Evolutionary conservation across 2,329 filamentous ascomycete genomes (phyloP), one percentile per base, ranked within the genome.

Genomic region (Xylariales sp.): DNA sequence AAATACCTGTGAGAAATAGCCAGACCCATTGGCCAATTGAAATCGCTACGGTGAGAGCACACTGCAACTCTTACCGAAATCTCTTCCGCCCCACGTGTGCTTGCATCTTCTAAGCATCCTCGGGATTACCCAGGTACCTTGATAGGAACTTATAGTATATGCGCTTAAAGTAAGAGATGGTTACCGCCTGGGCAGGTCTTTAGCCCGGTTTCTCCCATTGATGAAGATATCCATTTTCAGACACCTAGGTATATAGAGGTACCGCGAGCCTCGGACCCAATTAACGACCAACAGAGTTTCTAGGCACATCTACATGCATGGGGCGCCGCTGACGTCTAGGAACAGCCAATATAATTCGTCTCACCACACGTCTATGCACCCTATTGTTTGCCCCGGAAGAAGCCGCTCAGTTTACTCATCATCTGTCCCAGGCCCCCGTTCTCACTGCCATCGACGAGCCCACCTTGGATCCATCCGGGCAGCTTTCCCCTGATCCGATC

Each of bases 391-490:
- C 78, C 80, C 65, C 85, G 81, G 74, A 91, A 91, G 73, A 91
- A 92, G 0, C 75, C 76, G 9, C 83, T 83, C 71, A 90, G 74
- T 6, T 81, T 81, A 1, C 84, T 84, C 87, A 91, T 89, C 75
- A 91, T 77, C 68, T 84, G 84, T 23, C 84, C 84, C 72, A 91
- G 80, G 5, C 83, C 83, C 70, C 81, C 83, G 39, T 82, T 79
- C 75, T 86, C 81, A 72, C 85, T 81, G 16, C 81, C 83, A 63
- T 77, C 73, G 58, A 83, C 80, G 78, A 97, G 80, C 43, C 92
- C 93, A 10, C 85, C 87, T 72, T 86, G 86, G 75, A 99, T 98
- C 96, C 96, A 99, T 1, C 87, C 90, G 0, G 96, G 96, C 72
- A 99, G 80, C 81, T 97, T 98, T 30, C 80, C 82, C 73, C 88